These are phyloP conservation scores for Dryas alaskensis DNA, from an alignment of 306 rosid genomes.

Conservation along the genomic window DNA sequence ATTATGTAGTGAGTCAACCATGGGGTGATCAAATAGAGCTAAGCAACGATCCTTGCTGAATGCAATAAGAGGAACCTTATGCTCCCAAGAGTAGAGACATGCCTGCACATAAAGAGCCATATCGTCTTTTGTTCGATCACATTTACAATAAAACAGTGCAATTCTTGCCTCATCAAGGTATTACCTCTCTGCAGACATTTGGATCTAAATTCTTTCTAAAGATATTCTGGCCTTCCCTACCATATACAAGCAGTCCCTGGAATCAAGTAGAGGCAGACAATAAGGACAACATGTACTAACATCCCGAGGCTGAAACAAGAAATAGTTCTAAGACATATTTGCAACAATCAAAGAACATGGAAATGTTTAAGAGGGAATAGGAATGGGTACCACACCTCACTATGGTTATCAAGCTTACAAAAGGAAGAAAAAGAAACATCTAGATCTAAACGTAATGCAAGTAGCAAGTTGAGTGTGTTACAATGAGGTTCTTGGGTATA, in stretches of 20 bases:
- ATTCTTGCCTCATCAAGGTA: conserved; percentile 11
- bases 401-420: neutral
- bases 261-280: conserved; percentile 34
- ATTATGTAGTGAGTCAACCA: conserved; percentile 68
- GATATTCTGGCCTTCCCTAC: conserved; percentile 84
- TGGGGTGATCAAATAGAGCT: conserved; percentile 75
- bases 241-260: conserved; percentile 93
- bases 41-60: conserved; percentile 82
- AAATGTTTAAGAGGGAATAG: neutral
- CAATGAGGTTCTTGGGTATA: neutral
- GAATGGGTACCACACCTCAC: neutral
- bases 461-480: neutral
- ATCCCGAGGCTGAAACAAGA: neutral
- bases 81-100: conserved; percentile 71
- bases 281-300: neutral
- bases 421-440: neutral
- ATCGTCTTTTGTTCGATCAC: conserved; percentile 1
- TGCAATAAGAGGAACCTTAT: conserved; percentile 72
- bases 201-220: conserved; percentile 74
- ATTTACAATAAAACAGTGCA: conserved; percentile 13
- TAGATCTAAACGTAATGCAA: neutral
- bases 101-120: conserved; percentile 52
- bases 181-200: conserved; percentile 77
- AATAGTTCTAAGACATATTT: neutral
- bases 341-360: neutral